Evolutionary conservation across 768 basidiomycete genomes (phyloP), one percentile per base, ranked within the genome.

Genomic region (Leccinum incarnatum): DNA sequence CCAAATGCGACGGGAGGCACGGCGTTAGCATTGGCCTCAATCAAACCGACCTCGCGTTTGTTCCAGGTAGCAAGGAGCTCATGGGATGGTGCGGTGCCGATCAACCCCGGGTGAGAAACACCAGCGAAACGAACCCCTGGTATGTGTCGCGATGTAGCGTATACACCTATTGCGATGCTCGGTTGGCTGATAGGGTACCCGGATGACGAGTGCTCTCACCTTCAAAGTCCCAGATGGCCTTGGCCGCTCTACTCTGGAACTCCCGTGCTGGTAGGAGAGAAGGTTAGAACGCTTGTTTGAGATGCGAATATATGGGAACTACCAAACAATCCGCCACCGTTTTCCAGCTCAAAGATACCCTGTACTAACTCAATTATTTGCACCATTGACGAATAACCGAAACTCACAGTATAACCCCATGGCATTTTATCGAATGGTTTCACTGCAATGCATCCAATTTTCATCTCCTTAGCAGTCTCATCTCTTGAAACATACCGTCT

Each of bases 201-300:
- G 1, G 27, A n/a, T 29, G 9, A 45, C 21, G 8, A 12, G 21
- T 27, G 2, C 34, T 51, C 64, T 54, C 63, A 81, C 85, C 86
- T 61, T 89, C 77, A 61, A 91, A 80, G 69, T 90, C 89, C 89
- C 89, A 92, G 58, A 92, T 88, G 5, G 89, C 88, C 67, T 92
- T 92, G 55, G 83, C 81, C 1, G 89, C 89, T 65, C 76, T 81
- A 66, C 85, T 87, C 45, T 87, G 74, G 71, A 89, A 89, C 69
- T 90, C 86, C 17, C 76, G 77, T 4, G 86, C 85, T 86, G 27
- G 10, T 36, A 17, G 25, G 21, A n/a, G 32, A 45, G 17, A 40
- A 25, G 29, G 32, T 19, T 8, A 40, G 19, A 47, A 36, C 51
- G 21, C 42, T 12, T 0, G 11, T 19, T 32, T 14, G 9, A 5